Percentiles rank a stretch among this genome's conserved stretches.
phyloP scores from a whole-genome alignment of 2,329 filamentous ascomycete genomes.

The Alternaria sp. region DNA sequence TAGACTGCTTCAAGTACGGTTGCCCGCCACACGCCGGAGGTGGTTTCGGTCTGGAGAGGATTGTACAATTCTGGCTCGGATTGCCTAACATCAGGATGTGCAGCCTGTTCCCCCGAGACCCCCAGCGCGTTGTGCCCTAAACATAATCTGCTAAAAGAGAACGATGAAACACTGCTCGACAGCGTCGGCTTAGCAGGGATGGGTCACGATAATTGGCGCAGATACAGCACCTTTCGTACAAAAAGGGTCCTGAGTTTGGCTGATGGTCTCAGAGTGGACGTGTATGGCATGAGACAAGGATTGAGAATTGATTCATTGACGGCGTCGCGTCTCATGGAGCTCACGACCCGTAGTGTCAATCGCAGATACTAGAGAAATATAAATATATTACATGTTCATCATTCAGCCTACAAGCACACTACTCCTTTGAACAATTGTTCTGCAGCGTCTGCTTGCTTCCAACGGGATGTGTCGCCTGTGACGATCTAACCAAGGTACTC shows the following conservation, averaged over 20 bases:
- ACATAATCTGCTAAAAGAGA: not conserved
- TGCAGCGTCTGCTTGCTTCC: not conserved
- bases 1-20: slow-evolving; percentile 68
- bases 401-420: not conserved
- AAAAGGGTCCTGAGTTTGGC: not conserved
- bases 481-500: not conserved
- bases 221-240: not conserved
- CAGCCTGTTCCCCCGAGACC: slow-evolving; percentile 69
- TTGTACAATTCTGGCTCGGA: slow-evolving; percentile 71
- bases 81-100: slow-evolving; percentile 68
- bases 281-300: not conserved
- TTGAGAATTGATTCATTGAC: not conserved
- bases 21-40: slow-evolving; percentile 70
- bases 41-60: slow-evolving; percentile 69
- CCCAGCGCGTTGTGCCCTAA: slow-evolving; percentile 59
- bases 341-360: not conserved
- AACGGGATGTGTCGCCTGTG: not conserved
- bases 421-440: not conserved
- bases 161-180: not conserved
- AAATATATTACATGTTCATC: not conserved
- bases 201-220: not conserved
- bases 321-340: not conserved
- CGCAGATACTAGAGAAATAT: not conserved
- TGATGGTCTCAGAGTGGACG: not conserved
- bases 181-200: not conserved